A percentile compares a stretch with the other conserved stretches of the same genome.
Conservation (phyloP, 2,329 filamentous ascomycete genomes). For the Incumbomyces lentus region DNA sequence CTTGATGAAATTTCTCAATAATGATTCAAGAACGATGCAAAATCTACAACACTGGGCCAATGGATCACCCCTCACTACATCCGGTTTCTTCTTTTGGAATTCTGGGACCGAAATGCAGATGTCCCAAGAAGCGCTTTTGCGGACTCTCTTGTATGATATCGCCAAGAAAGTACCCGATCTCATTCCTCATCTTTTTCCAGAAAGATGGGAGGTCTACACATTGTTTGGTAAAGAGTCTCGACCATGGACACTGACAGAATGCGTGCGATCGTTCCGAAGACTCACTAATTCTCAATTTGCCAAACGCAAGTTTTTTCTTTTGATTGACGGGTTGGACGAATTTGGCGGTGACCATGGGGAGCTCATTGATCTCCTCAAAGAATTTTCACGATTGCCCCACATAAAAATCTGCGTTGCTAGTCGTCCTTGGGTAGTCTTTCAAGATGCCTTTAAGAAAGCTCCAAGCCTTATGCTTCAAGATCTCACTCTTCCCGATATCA, state of each 20-base stretch:
- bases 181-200: no score
- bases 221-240: neutral
- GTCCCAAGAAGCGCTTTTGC: neutral
- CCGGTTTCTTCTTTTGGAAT: neutral
- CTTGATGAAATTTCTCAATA: conserved; percentile 24
- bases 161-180: no score
- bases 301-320: neutral
- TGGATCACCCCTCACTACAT: neutral
- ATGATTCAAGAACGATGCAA: neutral
- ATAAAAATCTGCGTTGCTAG: conserved; percentile 11
- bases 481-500: conserved; percentile 7
- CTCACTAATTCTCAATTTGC: neutral
- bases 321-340: conserved; percentile 11
- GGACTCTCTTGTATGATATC: neutral
- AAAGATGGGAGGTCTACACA: no score
- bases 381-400: neutral
- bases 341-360: conserved; percentile 1
- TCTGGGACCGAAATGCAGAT: neutral
- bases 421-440: conserved; percentile 9
- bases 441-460: conserved; percentile 5
- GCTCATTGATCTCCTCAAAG: conserved; percentile 4
- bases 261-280: neutral
- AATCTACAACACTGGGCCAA: neutral
- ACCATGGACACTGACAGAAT: neutral
- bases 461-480: conserved; percentile 9